Evolutionary conservation across 2,329 filamentous ascomycete genomes (phyloP), one percentile per base, ranked within the genome.

Genomic region (Colletotrichum sp.): DNA sequence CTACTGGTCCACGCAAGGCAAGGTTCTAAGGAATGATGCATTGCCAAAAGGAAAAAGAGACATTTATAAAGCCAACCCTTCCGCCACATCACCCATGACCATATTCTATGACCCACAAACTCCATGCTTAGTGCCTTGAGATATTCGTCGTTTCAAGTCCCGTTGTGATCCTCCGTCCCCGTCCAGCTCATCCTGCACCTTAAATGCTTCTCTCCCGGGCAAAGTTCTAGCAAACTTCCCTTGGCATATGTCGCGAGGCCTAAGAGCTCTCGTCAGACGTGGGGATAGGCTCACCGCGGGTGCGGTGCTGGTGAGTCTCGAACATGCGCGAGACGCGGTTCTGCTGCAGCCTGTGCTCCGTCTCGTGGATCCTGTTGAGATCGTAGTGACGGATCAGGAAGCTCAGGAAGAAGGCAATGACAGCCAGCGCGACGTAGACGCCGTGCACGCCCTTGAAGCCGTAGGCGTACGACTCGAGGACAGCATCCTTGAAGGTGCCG

Each of bases 361-460:
- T 76, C 71, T 76, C 75, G 16, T 75, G 75, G 8, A 75, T 34
- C 72, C 39, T 75, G 67, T 76, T 76, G 18, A 76, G 57, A 22
- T 76, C 75, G 26, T 76, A 76, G 66, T 76, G 75, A 18, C 75
- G 75, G 52, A 76, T 76, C 36, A 76, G 8, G 32, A 76, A 76
- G 60, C 75, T 76, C 8, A 32, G 32, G 24, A 71, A 71, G 66
- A 76, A 76, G 34, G 75, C 75, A 7, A 76, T 59, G 15, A 75
- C 72, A 6, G 75, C 66, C 18, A 76, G 52, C 28, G 71, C 36
- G 24, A 75, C 72, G 52, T 76, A 76, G 26, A 76, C 75, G n/a
- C 71, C 75, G 57, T 71, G 71, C 5, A 78, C 76, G 5, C 76
- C 75, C 60, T 73, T 73, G 64, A 78, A 78, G 64, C 76, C 76